phyloP scores from a whole-genome alignment of 2,329 filamentous ascomycete genomes.

The Aspergillus tubingensis region DNA sequence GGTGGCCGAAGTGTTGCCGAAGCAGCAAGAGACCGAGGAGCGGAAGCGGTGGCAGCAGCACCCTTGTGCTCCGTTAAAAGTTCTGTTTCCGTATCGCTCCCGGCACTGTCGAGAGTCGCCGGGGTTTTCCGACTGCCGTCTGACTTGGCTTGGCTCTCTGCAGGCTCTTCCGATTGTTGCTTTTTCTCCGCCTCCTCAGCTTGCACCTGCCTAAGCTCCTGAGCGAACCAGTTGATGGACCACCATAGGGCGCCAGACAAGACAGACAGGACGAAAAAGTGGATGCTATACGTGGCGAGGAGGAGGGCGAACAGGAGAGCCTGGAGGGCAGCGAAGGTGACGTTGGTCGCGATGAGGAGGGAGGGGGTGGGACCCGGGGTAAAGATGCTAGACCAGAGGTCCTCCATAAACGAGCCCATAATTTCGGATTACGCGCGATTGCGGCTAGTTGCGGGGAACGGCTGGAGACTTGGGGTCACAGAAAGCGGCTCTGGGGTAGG shows the following conservation, averaged over 20 bases:
- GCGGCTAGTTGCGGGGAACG: conserved; percentile 8
- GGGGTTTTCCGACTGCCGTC: conserved; percentile 30
- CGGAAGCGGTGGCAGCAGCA: conserved; percentile 12
- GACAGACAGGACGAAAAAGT: conserved; percentile 80
- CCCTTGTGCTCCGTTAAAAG: conserved; percentile 25
- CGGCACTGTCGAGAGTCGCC: conserved; percentile 39
- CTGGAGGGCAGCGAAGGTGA: conserved; percentile 83
- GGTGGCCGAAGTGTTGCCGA: conserved; percentile 53
- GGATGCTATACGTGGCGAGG: conserved; percentile 78
- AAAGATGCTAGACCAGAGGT: conserved; percentile 92
- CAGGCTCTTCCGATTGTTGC: conserved; percentile 43
- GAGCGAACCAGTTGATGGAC: conserved; percentile 95
- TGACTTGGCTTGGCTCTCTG: conserved; percentile 18
- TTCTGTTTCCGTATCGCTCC: conserved; percentile 50
- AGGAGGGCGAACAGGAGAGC: conserved; percentile 74
- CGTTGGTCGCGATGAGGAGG: conserved; percentile 86
- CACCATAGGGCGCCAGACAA: conserved; percentile 85
- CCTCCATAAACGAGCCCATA: conserved; percentile 62
- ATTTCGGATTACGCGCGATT: conserved; percentile 7
- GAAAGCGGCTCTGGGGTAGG: neutral
- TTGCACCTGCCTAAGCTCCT: conserved; percentile 59
- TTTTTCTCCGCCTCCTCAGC: conserved; percentile 49
- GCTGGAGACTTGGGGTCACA: neutral
- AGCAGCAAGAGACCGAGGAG: conserved; percentile 22
- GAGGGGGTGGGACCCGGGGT: conserved; percentile 86